Base-by-base conservation (phyloP, 306 rosid species). In the Morella rubra region DNA sequence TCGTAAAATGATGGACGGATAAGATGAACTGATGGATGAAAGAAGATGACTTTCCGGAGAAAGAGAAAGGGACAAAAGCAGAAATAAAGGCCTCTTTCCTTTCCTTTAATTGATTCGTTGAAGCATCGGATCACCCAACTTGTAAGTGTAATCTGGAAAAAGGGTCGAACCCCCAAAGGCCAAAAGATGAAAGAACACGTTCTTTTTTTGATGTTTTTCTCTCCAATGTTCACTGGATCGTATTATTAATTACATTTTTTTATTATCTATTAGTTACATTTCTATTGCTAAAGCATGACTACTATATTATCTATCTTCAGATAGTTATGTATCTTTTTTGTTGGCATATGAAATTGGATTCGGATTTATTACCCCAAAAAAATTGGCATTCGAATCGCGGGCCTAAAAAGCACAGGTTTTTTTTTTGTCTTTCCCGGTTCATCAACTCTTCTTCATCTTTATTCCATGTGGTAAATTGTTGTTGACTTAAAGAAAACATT, bases 1-100 rank as follows among this genome's bases (percentile, higher is more conserved):
- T 50, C 50, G 40, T 72, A 3, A 56, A 46, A 13, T 62, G 42
- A 75, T 71, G 78, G 66, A 79, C 86, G 86, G 72, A 83, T 62
- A 15, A 40, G 86, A 83, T 67, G 47, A 24, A 60, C 19, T 32
- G 86, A 83, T 42, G 67, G 41, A 60, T 60, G 67, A 24, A 62
- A 14, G 53, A 71, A 24, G 69, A 79, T 18, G 22, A 40, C 56
- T 7, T 50, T 71, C 22, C 59, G 19, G 27, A 18, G 51, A 4
- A 54, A 71, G 44, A 67, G 70, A 44, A 42, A 74, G 62, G 65
- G n/a, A 69, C 54, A 72, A 16, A 64, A 12, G 65, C 49, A 53
- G 44, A 60, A 41, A 20, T 18, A 20, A 44, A 24, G 24, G 7
- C 20, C 44, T 24, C 44, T 60, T 12, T 59, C 53, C 22, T 66